phyloP scores from a whole-genome alignment of 2,329 filamentous ascomycete species.

The Moelleriella libera region DNA sequence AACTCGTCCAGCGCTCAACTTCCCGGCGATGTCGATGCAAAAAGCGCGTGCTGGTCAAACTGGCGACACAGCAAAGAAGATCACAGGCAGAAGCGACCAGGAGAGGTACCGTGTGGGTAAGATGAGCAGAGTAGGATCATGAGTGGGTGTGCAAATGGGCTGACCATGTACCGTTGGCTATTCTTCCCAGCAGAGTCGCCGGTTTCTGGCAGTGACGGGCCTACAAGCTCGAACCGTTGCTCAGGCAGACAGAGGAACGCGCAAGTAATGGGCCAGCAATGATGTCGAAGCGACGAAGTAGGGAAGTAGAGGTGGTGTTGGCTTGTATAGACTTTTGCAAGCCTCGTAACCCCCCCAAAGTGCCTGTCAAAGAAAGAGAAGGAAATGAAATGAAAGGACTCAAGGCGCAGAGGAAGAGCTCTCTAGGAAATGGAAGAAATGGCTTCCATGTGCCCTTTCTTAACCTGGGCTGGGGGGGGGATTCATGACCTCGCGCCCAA shows the following conservation, averaged over 20 bases:
- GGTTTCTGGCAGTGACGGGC: neutral
- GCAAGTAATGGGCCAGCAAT: neutral
- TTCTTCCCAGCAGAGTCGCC: constrained; percentile 1
- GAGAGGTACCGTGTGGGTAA: constrained; percentile 16
- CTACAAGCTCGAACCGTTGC: neutral
- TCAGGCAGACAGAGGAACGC: neutral
- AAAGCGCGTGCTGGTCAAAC: no score
- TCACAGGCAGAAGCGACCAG: constrained; percentile 13
- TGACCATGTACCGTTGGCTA: constrained; percentile 11
- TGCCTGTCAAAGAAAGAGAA: neutral
- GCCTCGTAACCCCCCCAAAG: neutral
- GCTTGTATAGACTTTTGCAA: neutral
- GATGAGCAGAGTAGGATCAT: constrained; percentile 17
- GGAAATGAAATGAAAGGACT: neutral
- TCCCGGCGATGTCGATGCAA: no score
- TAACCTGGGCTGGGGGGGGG: constrained; percentile 5
- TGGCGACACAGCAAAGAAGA: no score
- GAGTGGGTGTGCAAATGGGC: constrained; percentile 19
- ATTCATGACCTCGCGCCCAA: neutral
- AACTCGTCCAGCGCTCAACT: no score
- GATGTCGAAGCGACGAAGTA: neutral
- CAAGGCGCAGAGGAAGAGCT: neutral
- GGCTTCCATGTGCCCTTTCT: constrained; percentile 4
- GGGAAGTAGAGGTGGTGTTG: neutral
- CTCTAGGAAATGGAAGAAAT: neutral